Conservation (phyloP, 306 rosid genomes). For the Malus orientalis region DNA sequence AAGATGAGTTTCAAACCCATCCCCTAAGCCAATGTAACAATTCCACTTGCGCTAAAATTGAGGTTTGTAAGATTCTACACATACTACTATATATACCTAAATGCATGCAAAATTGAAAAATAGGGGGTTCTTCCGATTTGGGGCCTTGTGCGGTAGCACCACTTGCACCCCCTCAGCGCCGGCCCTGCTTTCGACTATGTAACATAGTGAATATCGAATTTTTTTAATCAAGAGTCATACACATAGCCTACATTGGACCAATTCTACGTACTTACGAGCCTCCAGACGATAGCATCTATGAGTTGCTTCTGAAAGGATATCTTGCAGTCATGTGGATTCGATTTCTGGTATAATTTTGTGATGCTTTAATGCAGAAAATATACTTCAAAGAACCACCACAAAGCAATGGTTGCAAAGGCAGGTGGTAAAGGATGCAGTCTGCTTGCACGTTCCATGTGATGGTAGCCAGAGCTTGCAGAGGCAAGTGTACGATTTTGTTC, state of each 20-base stretch:
- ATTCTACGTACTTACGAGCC: not conserved
- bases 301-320: not conserved
- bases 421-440: not conserved
- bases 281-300: not conserved
- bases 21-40: too few relatives aligned
- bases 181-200: not conserved
- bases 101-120: too few relatives aligned
- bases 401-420: not conserved
- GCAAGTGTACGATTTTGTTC: not conserved
- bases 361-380: not conserved
- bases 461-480: not conserved
- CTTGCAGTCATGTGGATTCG: not conserved
- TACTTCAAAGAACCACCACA: not conserved
- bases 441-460: not conserved
- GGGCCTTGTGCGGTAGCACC: too few relatives aligned
- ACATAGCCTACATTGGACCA: not conserved
- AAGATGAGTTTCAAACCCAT: too few relatives aligned
- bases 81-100: too few relatives aligned
- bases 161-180: too few relatives aligned
- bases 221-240: not conserved
- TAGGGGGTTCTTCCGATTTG: too few relatives aligned
- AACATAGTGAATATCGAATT: not conserved
- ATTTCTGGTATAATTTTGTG: not conserved
- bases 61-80: too few relatives aligned
- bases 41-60: too few relatives aligned